These are phyloP conservation scores for Talaromyces albobiverticillius DNA, from an alignment of 2,329 filamentous ascomycete genomes.

Conservation along the genomic window DNA sequence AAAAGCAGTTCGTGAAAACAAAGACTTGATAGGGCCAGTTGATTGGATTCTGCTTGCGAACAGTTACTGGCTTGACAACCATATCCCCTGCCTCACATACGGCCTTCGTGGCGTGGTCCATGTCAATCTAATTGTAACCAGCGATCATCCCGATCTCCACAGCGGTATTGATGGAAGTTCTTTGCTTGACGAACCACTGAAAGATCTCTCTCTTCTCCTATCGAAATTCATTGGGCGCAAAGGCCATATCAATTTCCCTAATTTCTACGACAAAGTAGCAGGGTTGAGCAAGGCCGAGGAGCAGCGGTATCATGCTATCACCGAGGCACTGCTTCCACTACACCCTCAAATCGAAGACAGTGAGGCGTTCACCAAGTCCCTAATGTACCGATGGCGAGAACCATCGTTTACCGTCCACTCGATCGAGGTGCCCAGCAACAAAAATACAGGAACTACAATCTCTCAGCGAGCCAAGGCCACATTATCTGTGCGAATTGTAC, in stretches of 20 bases:
- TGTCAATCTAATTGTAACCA: conserved; percentile 84
- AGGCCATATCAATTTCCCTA: conserved; percentile 79
- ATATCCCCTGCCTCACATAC: conserved; percentile 92
- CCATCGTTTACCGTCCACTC: conserved; percentile 91
- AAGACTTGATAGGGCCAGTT: conserved; percentile 79
- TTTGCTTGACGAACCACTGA: conserved; percentile 84
- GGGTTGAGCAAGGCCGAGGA: conserved; percentile 73
- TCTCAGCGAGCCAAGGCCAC: conserved; percentile 84
- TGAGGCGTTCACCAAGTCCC: conserved; percentile 71
- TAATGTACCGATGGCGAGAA: conserved; percentile 94
- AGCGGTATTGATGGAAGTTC: conserved; percentile 95
- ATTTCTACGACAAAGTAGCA: conserved; percentile 83
- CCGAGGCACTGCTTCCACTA: conserved; percentile 68
- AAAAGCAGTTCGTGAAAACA: conserved; percentile 74
- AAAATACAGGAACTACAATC: conserved; percentile 79
- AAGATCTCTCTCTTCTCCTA: conserved; percentile 81
- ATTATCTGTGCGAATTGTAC: conserved; percentile 86
- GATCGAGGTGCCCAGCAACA: conserved; percentile 78
- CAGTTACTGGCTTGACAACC: conserved; percentile 97
- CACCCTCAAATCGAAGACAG: conserved; percentile 64
- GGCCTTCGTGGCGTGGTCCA: conserved; percentile 91
- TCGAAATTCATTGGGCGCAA: conserved; percentile 76
- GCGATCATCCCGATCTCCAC: conserved; percentile 82
- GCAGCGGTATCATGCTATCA: conserved; percentile 79
- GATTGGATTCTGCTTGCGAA: conserved; percentile 96